Percentiles rank a stretch among this genome's conserved stretches.
Conservation (phyloP, 148 eudicot species). For the Polygonum aviculare region DNA sequence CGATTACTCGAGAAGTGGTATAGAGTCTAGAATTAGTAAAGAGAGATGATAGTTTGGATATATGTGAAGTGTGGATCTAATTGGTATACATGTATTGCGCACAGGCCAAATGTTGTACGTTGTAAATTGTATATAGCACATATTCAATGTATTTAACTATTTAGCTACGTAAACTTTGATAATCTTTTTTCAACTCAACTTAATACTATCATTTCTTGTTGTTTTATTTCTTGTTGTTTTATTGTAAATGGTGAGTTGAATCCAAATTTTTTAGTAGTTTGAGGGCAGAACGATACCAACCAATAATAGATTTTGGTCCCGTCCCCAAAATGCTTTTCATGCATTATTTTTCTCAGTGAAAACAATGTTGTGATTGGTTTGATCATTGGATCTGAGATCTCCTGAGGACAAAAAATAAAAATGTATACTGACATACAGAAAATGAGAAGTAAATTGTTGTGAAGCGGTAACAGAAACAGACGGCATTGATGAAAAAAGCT, state of each 20-base stretch:
- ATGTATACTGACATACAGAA: background rate
- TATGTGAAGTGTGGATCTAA: background rate
- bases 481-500: constrained; percentile 2
- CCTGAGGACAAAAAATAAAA: background rate
- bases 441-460: background rate
- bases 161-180: no score
- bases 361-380: background rate
- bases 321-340: background rate
- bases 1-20: constrained; percentile 25
- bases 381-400: background rate
- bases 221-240: no score
- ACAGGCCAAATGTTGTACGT: background rate
- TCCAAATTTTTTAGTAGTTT: background rate
- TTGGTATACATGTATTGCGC: background rate
- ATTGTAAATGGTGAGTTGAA: background rate
- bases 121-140: background rate
- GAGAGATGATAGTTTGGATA: background rate
- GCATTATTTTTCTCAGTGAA: background rate
- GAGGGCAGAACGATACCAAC: background rate
- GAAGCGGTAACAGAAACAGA: background rate
- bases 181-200: no score
- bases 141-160: background rate
- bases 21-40: background rate
- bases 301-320: background rate
- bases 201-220: no score